Percentiles rank a stretch among this genome's conserved stretches.
phyloP scores from a whole-genome alignment of 2,329 filamentous ascomycete species.

The Furcasterigmium sp. region DNA sequence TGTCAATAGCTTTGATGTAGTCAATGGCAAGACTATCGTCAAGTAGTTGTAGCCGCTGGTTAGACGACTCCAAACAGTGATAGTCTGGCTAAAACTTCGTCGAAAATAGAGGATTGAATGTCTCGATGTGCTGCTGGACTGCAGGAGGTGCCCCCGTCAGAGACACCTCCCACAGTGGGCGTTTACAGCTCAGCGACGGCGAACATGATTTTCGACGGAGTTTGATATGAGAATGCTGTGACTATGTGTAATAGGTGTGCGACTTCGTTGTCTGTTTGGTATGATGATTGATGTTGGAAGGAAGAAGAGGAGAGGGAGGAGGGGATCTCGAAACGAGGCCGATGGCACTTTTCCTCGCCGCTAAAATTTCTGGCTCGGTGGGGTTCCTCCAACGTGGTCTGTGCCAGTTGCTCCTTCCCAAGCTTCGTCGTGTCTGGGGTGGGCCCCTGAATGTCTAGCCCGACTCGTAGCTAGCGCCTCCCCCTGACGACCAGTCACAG shows the following conservation, averaged over 20 bases:
- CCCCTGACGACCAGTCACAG: neutral
- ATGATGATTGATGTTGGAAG: conserved; percentile 25
- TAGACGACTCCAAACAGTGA: conserved; percentile 34
- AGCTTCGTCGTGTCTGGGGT: neutral
- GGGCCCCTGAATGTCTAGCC: neutral
- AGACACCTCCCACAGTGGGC: conserved; percentile 66
- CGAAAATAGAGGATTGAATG: conserved; percentile 49
- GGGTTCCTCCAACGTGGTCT: neutral
- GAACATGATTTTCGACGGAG: conserved; percentile 75
- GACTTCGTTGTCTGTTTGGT: conserved; percentile 61
- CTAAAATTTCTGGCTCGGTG: conserved; percentile 1
- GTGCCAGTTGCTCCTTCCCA: neutral
- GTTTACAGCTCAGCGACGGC: conserved; percentile 90
- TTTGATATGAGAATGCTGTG: conserved; percentile 34
- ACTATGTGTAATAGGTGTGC: conserved; percentile 34
- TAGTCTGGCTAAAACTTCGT: conserved; percentile 62
- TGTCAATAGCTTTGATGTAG: conserved; percentile 1
- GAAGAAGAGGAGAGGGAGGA: conserved; percentile 9
- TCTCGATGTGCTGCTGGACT: conserved; percentile 85
- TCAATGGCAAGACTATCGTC: conserved; percentile 20
- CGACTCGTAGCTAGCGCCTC: neutral
- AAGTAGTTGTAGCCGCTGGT: conserved; percentile 26
- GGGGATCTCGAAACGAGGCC: conserved; percentile 1
- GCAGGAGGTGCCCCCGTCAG: conserved; percentile 51
- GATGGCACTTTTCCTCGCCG: neutral